phyloP scores from a whole-genome alignment of 192 early-diverging fungal genomes.

The Backusella luteola region DNA sequence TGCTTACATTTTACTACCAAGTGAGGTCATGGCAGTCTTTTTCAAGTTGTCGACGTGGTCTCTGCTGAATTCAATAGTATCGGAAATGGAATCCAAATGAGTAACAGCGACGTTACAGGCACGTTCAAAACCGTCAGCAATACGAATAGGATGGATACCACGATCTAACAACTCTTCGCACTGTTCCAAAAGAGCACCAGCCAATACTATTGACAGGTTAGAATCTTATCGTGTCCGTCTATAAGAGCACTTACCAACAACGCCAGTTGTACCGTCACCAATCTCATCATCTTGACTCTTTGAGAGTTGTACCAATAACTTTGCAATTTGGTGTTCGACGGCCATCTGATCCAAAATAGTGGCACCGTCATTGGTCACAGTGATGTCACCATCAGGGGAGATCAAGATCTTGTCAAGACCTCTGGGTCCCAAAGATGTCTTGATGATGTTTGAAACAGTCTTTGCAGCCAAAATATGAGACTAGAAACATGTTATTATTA shows the following conservation, averaged over 20 bases:
- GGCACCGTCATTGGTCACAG: slow-evolving; percentile 98
- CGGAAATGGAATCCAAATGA: slow-evolving; percentile 90
- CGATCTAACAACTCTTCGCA: slow-evolving; percentile 92
- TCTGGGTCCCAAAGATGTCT: slow-evolving; percentile 97
- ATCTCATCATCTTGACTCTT: slow-evolving; percentile 99
- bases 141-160: slow-evolving; percentile 98
- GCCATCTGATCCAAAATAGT: slow-evolving; percentile 98
- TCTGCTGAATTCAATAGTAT: slow-evolving; percentile 81
- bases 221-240: no score
- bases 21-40: slow-evolving; percentile 93
- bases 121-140: slow-evolving; percentile 97
- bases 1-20: slow-evolving; percentile 95
- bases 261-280: slow-evolving; percentile 99
- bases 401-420: slow-evolving; percentile 99
- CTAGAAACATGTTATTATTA: slow-evolving; percentile 45
- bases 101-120: slow-evolving; percentile 94
- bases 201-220: slow-evolving; percentile 66
- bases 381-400: slow-evolving; percentile 99
- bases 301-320: slow-evolving; percentile 95
- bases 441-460: slow-evolving; percentile 95
- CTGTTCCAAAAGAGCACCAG: slow-evolving; percentile 96
- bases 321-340: slow-evolving; percentile 99
- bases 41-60: slow-evolving; percentile 83
- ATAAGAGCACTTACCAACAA: slow-evolving; percentile 74
- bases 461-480: slow-evolving; percentile 97